These are phyloP conservation scores for Spatholobus suberectus DNA, from an alignment of 306 rosid genomes.

Conservation along the genomic window DNA sequence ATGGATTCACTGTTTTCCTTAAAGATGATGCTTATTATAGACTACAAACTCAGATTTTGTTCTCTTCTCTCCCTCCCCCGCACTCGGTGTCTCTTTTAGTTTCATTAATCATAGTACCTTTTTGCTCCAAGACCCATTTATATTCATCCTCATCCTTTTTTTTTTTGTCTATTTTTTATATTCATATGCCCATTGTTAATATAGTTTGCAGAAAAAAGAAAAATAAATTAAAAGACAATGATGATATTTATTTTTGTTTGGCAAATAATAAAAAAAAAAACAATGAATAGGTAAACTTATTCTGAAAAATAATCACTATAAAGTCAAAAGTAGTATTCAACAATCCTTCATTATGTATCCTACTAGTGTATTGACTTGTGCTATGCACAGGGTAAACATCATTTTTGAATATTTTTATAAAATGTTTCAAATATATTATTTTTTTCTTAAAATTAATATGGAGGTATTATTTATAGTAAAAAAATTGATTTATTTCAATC, in stretches of 20 bases:
- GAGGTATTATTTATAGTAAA: too few relatives aligned
- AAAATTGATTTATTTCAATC: too few relatives aligned
- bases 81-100: not conserved
- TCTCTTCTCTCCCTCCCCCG: not conserved
- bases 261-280: not conserved
- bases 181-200: not conserved
- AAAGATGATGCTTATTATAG: conserved; percentile 23
- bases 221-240: not conserved
- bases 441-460: too few relatives aligned
- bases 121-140: not conserved
- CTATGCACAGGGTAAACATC: too few relatives aligned
- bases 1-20: conserved; percentile 34
- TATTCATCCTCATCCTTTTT: not conserved
- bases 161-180: not conserved
- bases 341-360: not conserved
- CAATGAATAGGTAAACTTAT: not conserved
- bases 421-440: too few relatives aligned
- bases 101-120: not conserved
- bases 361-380: too few relatives aligned
- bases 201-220: not conserved
- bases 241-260: not conserved
- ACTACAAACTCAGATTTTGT: conserved; percentile 30
- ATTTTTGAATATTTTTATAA: too few relatives aligned
- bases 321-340: not conserved
- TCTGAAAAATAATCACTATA: not conserved